Evolutionary conservation across 371 early-diverging fungal genomes (phyloP), one percentile per base, ranked within the genome.

Genomic region (Capniomyces stellatus): DNA sequence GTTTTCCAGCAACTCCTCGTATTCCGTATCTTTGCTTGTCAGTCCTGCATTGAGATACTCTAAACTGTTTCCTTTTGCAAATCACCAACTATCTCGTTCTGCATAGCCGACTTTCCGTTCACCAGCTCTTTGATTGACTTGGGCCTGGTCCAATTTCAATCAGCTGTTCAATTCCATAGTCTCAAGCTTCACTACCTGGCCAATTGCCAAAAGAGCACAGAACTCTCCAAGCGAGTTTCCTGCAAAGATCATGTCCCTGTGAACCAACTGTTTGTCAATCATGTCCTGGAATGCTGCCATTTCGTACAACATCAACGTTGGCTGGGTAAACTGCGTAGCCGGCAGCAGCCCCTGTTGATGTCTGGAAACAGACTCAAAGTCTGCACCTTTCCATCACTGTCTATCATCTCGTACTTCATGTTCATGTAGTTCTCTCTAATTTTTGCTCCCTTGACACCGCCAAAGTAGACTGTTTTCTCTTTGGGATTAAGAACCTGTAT

Each of bases 151-250:
- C 94, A 27, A 93, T 75, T 67, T 95, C 96, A 44, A 95, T 83
- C 41, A 93, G 58, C 35, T 89, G 81, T 63, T 84, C 86, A 46
- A 92, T 82, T 41, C 77, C 24, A 89, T 71, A 22, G 80, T 71
- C 57, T 89, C 88, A 46, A 91, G 75, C 23, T 82, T 76, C 42
- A 95, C 71, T 3, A 93, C 81, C 61, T 83, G 78, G 57, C 83
- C 91, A 27, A 92, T 79, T 23, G 93, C 77, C 10, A 88, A 80
- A 42, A 95, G 73, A 39, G 86, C 92, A 58, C 92, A 87, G 57
- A 90, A 93, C 62, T 92, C 92, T 64, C 92, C 92, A 54, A 92
- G 77, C 54, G 84, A 84, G 76, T 92, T 90, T 62, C 92, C 92
- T 61, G 92, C 90, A 62, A 89, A 92, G 43, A 84, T 75, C 58